These are phyloP conservation scores for Chlamydomonas eustigma DNA, from an alignment of 139 green algal genomes.

Conservation along the genomic window DNA sequence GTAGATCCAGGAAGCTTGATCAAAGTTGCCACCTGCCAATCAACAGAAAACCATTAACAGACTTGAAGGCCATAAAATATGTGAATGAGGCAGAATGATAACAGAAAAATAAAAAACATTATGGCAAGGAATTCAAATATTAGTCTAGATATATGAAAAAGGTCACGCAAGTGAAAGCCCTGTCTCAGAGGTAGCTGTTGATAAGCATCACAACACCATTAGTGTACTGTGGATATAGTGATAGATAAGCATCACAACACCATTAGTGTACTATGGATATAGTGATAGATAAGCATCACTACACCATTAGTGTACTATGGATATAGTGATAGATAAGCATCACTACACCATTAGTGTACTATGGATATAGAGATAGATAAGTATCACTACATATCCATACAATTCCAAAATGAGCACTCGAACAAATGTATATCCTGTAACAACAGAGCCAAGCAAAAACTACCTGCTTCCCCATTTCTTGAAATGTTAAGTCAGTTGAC, in stretches of 20 bases:
- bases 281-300: too few species aligned
- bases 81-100: not conserved
- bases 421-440: not conserved
- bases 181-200: not conserved
- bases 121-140: too few species aligned
- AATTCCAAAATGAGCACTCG: not conserved
- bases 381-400: not conserved
- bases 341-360: not conserved
- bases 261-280: too few species aligned
- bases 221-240: too few species aligned
- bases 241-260: too few species aligned
- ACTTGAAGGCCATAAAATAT: not conserved
- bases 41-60: not conserved
- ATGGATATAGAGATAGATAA: not conserved
- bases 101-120: not conserved
- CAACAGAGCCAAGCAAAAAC: not conserved
- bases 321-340: not conserved
- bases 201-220: too few species aligned
- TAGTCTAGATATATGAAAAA: not conserved
- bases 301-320: not conserved
- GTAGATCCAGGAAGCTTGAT: not conserved
- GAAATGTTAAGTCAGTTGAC: not conserved
- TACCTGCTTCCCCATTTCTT: not conserved
- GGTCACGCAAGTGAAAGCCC: not conserved
- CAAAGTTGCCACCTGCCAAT: not conserved